These are phyloP conservation scores for Phytophthora idaei DNA, from an alignment of 352 stramenopile genomes.

Conservation along the genomic window DNA sequence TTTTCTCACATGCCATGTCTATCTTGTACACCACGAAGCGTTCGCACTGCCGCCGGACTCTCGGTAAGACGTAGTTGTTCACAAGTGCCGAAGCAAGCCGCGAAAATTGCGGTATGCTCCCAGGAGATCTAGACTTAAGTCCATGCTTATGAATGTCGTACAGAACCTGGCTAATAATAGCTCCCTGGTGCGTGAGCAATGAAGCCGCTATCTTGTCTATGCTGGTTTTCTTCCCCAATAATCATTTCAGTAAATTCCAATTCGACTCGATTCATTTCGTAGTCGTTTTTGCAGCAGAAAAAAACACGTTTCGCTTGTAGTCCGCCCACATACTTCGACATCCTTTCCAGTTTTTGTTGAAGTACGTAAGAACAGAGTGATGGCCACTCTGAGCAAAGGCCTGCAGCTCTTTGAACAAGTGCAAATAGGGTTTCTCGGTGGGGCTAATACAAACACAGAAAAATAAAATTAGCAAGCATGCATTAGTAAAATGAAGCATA, in stretches of 20 bases:
- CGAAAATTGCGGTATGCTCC: neutral
- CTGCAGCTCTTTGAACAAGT: neutral
- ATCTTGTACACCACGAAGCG: neutral
- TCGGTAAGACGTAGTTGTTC: neutral
- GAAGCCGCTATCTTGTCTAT: neutral
- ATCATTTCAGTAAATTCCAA: slow-evolving; percentile 1
- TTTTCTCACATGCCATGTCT: neutral
- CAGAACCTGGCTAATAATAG: neutral
- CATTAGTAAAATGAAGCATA: too few species aligned
- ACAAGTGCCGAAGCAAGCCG: neutral
- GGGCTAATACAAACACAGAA: neutral
- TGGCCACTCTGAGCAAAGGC: neutral
- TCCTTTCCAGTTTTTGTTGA: neutral
- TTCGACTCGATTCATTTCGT: neutral
- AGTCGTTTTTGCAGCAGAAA: neutral
- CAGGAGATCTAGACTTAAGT: neutral
- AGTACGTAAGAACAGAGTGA: neutral
- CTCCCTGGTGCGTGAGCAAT: neutral
- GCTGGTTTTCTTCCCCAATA: neutral
- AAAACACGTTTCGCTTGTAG: neutral
- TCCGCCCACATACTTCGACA: neutral
- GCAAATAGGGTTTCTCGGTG: neutral
- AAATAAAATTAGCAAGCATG: neutral
- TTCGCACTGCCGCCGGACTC: neutral
- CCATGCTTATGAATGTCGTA: neutral